Evolutionary conservation across 2,329 filamentous ascomycete species (phyloP), one percentile per base, ranked within the genome.

Genomic region (Diplodia scrobiculata): DNA sequence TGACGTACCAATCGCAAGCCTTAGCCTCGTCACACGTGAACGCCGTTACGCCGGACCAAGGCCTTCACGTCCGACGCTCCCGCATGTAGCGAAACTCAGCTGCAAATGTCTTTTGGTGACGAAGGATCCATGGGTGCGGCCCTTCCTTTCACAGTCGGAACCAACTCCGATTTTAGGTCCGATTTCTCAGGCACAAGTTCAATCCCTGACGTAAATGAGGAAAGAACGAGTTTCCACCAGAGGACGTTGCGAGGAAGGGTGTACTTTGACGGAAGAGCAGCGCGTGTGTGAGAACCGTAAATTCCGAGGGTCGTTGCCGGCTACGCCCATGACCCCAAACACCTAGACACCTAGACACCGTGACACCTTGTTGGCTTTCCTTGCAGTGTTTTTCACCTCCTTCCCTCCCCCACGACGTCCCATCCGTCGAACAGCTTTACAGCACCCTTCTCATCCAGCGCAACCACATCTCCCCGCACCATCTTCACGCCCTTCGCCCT

Each of bases 401-500:
- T n/a, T 10, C 29, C 13, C 27, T 32, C 25, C 25, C 38, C 38
- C 3, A 32, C 58, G 11, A 14, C 27, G n/a, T 62, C 45, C 58
- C 41, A 62, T 13, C 29, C 58, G 13, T 50, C 45, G 9, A 50
- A 62, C 58, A 62, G 21, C 58, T 32, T 50, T 45, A 6, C 27
- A 10, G 48, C 58, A 11, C 29, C 29, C n/a, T 17, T 11, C 45
- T 62, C 58, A 62, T 62, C 19, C 58, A 21, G 38, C 29, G 58
- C 58, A 11, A 62, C 45, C 27, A 62, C 41, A 34, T 27, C 41
- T 21, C 58, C 58, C 27, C 17, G 36, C 45, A 50, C 29, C 2
- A 62, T 29, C 58, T 19, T 50, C n/a, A 62, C 45, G 5, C 58
- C 58, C 29, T 41, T 62, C 58, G 10, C 29, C n/a, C 5, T n/a